Base-by-base conservation (phyloP, 2,329 filamentous ascomycete genomes). In the Aplosporella prunicola region DNA sequence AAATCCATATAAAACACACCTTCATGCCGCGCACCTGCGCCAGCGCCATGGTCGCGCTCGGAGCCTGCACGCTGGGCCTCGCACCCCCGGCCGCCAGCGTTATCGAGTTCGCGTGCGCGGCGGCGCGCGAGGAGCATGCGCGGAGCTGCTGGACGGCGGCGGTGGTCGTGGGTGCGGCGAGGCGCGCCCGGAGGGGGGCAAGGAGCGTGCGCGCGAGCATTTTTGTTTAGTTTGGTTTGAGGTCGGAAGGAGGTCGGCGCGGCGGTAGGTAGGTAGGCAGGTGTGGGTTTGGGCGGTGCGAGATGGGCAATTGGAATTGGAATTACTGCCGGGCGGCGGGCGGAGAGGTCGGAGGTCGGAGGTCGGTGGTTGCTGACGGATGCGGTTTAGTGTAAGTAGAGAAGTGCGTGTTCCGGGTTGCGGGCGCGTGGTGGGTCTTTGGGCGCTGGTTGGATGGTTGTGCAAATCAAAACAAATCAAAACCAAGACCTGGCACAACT, bases 21-120 rank as follows among this genome's bases (percentile, higher is more conserved):
- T 35, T 93, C 85, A 93, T 93, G 27, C 86, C 85, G 48, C 86
- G 71, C 32, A 71, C 69, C 65, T 88, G 83, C 41, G 60, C 46
- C 16, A 32, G 16, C 3, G 15, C 10, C 6, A 24, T 11, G 29
- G 20, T n/a, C 11, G 16, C 13, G n/a, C 9, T 4, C n/a, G n/a
- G n/a, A 25, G 2, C 23, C 16, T 9, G 9, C 15, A n/a, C 22
- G 11, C 9, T 9, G 9, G 13, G 10, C 4, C 4, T 13, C 18
- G 18, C 13, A 9, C 10, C 30, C 22, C 5, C 14, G 17, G 16
- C 8, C 13, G 17, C 5, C 18, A 20, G 28, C 38, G 20, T 32
- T 9, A 20, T 20, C 38, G 26, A 33, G 32, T 20, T 8, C 2
- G 25, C 35, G 35, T 25, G 16, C 7, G 14, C 13, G n/a, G 10